Conservation (phyloP, 352 stramenopile species). For the Globisporangium nodosum region DNA sequence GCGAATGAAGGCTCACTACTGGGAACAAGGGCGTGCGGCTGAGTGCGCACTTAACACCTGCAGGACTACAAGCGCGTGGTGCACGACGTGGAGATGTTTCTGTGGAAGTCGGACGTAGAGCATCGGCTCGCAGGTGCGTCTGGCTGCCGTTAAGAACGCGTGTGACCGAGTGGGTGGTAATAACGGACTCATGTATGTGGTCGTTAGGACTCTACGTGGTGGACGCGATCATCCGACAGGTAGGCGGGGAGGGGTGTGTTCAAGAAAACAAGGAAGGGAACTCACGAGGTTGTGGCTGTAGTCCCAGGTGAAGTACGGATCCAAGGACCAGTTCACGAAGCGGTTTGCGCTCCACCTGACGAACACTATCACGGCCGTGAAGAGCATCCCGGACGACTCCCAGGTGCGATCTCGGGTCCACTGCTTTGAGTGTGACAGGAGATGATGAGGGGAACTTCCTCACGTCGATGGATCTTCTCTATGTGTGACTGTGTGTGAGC, state of each 20-base stretch:
- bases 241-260: conserved; percentile 5
- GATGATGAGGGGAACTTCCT: no score
- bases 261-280: no score
- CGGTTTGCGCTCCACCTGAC: conserved; percentile 70
- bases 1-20: not conserved
- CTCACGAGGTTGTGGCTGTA: conserved; percentile 10
- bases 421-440: not conserved
- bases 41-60: not conserved
- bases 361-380: conserved; percentile 68
- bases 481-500: conserved; percentile 1
- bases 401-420: conserved; percentile 32
- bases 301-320: conserved; percentile 57
- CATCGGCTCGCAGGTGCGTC: conserved; percentile 63
- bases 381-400: conserved; percentile 53
- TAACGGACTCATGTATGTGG: conserved; percentile 2
- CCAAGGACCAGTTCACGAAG: conserved; percentile 71
- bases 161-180: no score
- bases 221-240: conserved; percentile 79
- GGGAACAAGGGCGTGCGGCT: no score
- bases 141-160: not conserved
- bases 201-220: conserved; percentile 66
- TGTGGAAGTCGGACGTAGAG: conserved; percentile 82
- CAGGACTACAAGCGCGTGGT: conserved; percentile 87
- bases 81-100: conserved; percentile 78
- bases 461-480: not conserved